Percentiles rank a stretch among this genome's conserved stretches.
These are phyloP conservation scores for Kwoniella heveanensis DNA, from an alignment of 768 basidiomycete species.

Conservation along the genomic window DNA sequence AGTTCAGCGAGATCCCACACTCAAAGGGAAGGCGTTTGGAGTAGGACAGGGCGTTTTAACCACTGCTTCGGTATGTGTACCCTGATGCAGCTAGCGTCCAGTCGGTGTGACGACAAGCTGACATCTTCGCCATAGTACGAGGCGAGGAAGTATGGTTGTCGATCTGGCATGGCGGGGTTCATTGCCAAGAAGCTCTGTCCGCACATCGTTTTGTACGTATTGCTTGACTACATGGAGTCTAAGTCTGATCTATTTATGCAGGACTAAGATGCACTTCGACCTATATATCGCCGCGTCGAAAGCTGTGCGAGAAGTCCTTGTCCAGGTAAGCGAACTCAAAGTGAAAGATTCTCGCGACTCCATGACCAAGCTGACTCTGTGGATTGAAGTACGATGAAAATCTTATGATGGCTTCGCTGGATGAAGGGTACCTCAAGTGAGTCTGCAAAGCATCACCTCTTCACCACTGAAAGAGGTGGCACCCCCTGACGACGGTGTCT, in stretches of 20 bases:
- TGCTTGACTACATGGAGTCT: neutral
- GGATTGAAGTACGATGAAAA: slow-evolving; percentile 50
- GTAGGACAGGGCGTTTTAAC: slow-evolving; percentile 82
- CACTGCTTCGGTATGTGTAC: slow-evolving; percentile 64
- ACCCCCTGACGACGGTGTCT: neutral
- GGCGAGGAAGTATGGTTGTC: slow-evolving; percentile 82
- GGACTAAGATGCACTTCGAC: slow-evolving; percentile 41
- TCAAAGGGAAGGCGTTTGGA: slow-evolving; percentile 59
- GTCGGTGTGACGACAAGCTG: neutral
- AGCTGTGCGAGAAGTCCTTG: slow-evolving; percentile 69
- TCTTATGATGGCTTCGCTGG: slow-evolving; percentile 67
- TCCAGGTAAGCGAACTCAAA: slow-evolving; percentile 53
- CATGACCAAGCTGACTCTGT: neutral
- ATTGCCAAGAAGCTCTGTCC: slow-evolving; percentile 94
- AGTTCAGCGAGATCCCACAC: slow-evolving; percentile 42
- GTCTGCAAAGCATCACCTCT: slow-evolving; percentile 47
- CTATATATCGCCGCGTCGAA: slow-evolving; percentile 52
- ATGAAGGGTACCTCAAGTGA: slow-evolving; percentile 90
- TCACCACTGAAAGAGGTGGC: neutral
- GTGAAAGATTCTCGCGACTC: neutral
- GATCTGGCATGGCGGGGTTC: slow-evolving; percentile 97
- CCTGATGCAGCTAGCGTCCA: slow-evolving; percentile 6
- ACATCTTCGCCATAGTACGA: slow-evolving; percentile 68
- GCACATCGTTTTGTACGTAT: slow-evolving; percentile 66
- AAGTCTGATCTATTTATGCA: too few relatives aligned